These are phyloP conservation scores for Alternaria conjuncta DNA, from an alignment of 2,329 filamentous ascomycete genomes.

Conservation along the genomic window DNA sequence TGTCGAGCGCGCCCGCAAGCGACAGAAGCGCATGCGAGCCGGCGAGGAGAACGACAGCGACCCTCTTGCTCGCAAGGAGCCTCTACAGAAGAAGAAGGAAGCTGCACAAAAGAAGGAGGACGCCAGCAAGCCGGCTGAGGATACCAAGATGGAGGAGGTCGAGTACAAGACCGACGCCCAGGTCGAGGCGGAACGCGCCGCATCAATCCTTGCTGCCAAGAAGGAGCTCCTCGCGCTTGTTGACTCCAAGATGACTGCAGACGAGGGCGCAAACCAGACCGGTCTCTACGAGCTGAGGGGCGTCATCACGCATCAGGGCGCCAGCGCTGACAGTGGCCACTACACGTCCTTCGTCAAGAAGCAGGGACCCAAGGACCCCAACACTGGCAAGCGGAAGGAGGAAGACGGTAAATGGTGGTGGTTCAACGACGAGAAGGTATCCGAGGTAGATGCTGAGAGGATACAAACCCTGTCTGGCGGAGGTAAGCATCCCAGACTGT, in stretches of 20 bases:
- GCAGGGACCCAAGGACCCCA: slow-evolving; percentile 72
- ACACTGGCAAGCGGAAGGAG: slow-evolving; percentile 76
- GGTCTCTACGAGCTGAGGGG: slow-evolving; percentile 94
- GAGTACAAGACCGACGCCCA: slow-evolving; percentile 93
- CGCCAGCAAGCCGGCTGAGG: slow-evolving; percentile 60
- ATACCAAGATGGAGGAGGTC: slow-evolving; percentile 73
- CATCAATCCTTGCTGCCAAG: slow-evolving; percentile 78
- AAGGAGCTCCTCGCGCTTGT: slow-evolving; percentile 85
- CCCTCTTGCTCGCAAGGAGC: slow-evolving; percentile 55
- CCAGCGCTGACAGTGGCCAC: slow-evolving; percentile 95
- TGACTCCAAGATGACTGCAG: slow-evolving; percentile 73
- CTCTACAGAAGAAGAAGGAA: slow-evolving; percentile 59
- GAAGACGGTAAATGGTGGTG: slow-evolving; percentile 99
- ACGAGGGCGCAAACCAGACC: slow-evolving; percentile 88
- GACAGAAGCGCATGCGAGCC: slow-evolving; percentile 75
- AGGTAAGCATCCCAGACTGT: slow-evolving; percentile 58
- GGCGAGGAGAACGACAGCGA: slow-evolving; percentile 60
- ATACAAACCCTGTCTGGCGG: slow-evolving; percentile 89
- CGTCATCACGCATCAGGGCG: slow-evolving; percentile 94
- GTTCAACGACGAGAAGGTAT: slow-evolving; percentile 99
- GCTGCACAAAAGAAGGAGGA: slow-evolving; percentile 53
- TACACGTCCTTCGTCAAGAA: slow-evolving; percentile 99
- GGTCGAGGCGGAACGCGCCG: slow-evolving; percentile 83
- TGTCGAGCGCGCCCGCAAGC: slow-evolving; percentile 87
- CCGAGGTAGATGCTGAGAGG: slow-evolving; percentile 88